Conservation (phyloP, 2,329 filamentous ascomycete genomes). For the Verticillium klebahnii region DNA sequence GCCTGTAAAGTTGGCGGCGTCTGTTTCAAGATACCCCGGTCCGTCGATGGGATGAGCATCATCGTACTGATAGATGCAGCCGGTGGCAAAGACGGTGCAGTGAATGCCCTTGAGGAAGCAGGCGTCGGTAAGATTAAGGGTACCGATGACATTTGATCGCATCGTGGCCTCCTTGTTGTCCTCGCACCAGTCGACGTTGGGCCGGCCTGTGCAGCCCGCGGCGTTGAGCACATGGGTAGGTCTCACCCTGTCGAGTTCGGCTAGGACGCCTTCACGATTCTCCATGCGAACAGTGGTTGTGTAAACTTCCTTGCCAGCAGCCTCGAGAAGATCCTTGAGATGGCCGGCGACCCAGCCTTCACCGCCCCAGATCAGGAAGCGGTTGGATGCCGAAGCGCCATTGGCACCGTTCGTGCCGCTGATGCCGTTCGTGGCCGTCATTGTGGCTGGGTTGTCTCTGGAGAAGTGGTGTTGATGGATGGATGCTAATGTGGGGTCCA, state of each 20-base stretch:
- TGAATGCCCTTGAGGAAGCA: slow-evolving; percentile 57
- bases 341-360: slow-evolving; percentile 60
- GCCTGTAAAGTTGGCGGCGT: slow-evolving; percentile 59
- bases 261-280: slow-evolving; percentile 51
- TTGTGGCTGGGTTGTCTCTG: background rate
- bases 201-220: slow-evolving; percentile 61
- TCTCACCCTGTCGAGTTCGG: slow-evolving; percentile 52
- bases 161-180: slow-evolving; percentile 64
- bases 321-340: slow-evolving; percentile 52
- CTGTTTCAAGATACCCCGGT: slow-evolving; percentile 55
- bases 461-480: background rate
- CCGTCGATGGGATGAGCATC: slow-evolving; percentile 56
- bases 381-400: slow-evolving; percentile 23
- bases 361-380: slow-evolving; percentile 62
- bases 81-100: slow-evolving; percentile 62
- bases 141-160: slow-evolving; percentile 62
- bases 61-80: slow-evolving; percentile 64
- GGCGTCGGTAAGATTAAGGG: slow-evolving; percentile 57
- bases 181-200: slow-evolving; percentile 70
- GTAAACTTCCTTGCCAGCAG: slow-evolving; percentile 56
- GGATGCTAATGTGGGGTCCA: background rate
- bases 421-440: background rate
- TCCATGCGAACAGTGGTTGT: slow-evolving; percentile 63
- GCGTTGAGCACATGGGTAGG: slow-evolving; percentile 65
- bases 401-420: slow-evolving; percentile 22